Evolutionary conservation across 306 rosid species (phyloP), one percentile per base, ranked within the genome.

Genomic region (Arachis hypogaea): DNA sequence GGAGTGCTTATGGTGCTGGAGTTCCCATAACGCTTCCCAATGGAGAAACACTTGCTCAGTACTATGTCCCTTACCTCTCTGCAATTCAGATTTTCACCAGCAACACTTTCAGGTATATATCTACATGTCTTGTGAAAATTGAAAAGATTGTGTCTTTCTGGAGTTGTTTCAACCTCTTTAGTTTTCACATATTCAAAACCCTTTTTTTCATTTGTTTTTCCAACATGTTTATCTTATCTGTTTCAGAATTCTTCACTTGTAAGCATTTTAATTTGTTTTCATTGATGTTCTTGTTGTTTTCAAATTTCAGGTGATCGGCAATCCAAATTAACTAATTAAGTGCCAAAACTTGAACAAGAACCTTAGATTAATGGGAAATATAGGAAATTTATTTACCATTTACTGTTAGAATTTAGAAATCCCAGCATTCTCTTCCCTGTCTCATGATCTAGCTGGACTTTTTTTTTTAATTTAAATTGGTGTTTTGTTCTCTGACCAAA

Each of bases 1-100:
- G 92, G 95, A 95, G 99, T 77, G 99, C 96, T 0, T 95, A 95
- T 62, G 99, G 99, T 5, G 92, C 97, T 11, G 97, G 96, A 74
- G 99, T 95, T 56, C 93, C 93, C 0, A 83, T 95, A 57, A 47
- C 79, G 66, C 71, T 92, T 69, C 72, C 70, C 88, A 73, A 82
- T 74, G 92, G 87, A n/a, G 97, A 95, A 7, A 87, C 88, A 7
- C 92, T 95, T 59, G 91, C 89, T 38, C 99, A 95, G 79, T 95
- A 90, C 80, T 95, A 92, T 69, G 99, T 92, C 3, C 99, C 99
- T 65, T 95, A 95, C 75, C 99, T 95, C 81, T 95, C 99, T 33
- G 99, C 90, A 28, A 88, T 95, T 71, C 98, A 95, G 82, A 88
- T 92, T 49, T 92, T 82, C 89, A 92, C 97, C 12, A 85, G 96